Evolutionary conservation across 1,139 yeast genomes (phyloP).

Genomic region (Candida freyschussii): DNA sequence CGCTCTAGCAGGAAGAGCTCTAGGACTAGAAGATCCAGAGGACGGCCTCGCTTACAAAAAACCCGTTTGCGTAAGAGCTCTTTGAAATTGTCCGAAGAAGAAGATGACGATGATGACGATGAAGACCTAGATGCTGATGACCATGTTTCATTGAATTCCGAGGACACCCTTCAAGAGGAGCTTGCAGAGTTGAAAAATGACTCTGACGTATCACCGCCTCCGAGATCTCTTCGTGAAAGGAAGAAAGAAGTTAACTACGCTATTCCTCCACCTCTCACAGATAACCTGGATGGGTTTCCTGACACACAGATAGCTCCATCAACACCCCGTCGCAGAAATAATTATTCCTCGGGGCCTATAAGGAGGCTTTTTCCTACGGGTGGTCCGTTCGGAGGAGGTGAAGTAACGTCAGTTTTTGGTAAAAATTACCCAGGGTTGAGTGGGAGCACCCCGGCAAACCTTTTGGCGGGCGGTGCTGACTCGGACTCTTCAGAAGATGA

Average conservation of each 20-base stretch:
- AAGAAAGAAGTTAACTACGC: slow-evolving; percentile 70
- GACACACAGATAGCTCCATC: slow-evolving; percentile 18
- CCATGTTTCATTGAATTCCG: too few species aligned
- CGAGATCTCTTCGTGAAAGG: slow-evolving; percentile 71
- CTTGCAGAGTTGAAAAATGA: slow-evolving; percentile 38
- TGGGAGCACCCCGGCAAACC: slow-evolving; percentile 19
- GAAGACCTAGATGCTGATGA: slow-evolving; percentile 7
- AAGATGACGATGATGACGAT: slow-evolving; percentile 17
- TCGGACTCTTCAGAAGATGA: slow-evolving; percentile 75
- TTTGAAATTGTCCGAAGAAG: slow-evolving; percentile 7
- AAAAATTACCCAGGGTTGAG: slow-evolving; percentile 33
- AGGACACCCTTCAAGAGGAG: slow-evolving; percentile 27
- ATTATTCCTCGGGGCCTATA: slow-evolving; percentile 34
- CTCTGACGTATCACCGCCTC: slow-evolving; percentile 31
- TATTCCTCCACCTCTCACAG: slow-evolving; percentile 77
- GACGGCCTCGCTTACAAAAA: slow-evolving; percentile 1
- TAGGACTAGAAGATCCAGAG: slow-evolving; percentile 7
- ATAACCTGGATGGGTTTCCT: slow-evolving; percentile 33
- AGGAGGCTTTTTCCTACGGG: slow-evolving; percentile 84
- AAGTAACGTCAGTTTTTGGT: slow-evolving; percentile 72
- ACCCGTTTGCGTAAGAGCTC: slow-evolving; percentile 6
- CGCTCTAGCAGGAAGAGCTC: slow-evolving; percentile 2
- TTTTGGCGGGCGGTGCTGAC: slow-evolving; percentile 54
- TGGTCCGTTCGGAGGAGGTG: slow-evolving; percentile 97
- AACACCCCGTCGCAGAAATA: slow-evolving; percentile 31